Conservation (phyloP, 306 rosid species). For the Vicia sativa region DNA sequence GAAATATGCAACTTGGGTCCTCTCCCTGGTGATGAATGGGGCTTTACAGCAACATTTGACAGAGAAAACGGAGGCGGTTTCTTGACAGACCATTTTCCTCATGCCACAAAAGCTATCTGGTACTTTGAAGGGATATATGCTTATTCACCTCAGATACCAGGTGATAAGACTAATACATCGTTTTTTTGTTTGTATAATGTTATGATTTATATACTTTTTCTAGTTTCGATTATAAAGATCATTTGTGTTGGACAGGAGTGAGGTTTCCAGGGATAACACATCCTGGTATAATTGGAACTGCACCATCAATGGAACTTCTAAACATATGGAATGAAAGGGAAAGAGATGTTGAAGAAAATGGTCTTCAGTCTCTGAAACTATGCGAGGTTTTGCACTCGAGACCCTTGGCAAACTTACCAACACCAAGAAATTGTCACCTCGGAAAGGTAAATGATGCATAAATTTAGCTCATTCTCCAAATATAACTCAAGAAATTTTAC, state of each 20-base stretch:
- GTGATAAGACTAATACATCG: conserved; percentile 41
- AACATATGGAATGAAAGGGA: conserved; percentile 85
- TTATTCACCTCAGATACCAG: conserved; percentile 93
- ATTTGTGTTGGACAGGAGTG: conserved; percentile 59
- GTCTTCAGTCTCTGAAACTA: conserved; percentile 62
- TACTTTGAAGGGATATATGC: conserved; percentile 92
- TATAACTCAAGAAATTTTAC: no score
- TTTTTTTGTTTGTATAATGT: not conserved
- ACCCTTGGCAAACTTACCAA: conserved; percentile 85
- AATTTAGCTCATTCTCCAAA: no score
- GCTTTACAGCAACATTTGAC: conserved; percentile 86
- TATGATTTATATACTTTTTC: not conserved
- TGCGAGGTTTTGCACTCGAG: conserved; percentile 87
- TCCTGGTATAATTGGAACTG: conserved; percentile 92
- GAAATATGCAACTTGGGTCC: conserved; percentile 95
- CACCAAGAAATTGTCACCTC: conserved; percentile 65
- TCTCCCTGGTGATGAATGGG: conserved; percentile 94
- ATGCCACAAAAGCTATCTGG: conserved; percentile 89
- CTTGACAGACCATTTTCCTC: conserved; percentile 85
- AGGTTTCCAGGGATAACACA: conserved; percentile 90
- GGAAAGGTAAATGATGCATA: conserved; percentile 70
- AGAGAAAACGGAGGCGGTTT: conserved; percentile 95
- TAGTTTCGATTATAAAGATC: no score
- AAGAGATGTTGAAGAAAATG: conserved; percentile 64
- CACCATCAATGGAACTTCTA: conserved; percentile 83